A percentile compares a stretch with the other conserved stretches of the same genome.
Evolutionary conservation across 768 basidiomycete genomes (phyloP).

Genomic region (Phanerochaete carnosa): DNA sequence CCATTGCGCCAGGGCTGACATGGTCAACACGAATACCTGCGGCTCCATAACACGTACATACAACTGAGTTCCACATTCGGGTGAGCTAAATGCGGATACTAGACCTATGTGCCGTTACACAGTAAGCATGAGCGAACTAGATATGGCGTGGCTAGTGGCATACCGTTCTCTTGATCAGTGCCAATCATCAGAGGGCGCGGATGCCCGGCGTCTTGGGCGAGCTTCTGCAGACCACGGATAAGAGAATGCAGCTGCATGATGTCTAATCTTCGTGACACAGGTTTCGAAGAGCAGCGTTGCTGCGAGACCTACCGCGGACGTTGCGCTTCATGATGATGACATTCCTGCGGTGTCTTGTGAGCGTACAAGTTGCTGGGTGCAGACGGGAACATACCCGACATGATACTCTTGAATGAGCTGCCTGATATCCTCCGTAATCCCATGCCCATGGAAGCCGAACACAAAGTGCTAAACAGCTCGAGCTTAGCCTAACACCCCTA

Average conservation of each 20-base stretch:
- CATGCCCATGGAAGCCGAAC: slow-evolving; percentile 62
- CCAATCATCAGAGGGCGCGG: slow-evolving; percentile 57
- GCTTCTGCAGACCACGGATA: slow-evolving; percentile 45
- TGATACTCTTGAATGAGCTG: slow-evolving; percentile 59
- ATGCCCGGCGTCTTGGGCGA: slow-evolving; percentile 59
- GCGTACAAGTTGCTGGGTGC: background rate
- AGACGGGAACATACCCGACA: slow-evolving; percentile 41
- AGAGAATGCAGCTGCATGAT: slow-evolving; percentile 48
- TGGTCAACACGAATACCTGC: background rate
- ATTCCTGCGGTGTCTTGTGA: slow-evolving; percentile 29
- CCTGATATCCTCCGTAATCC: slow-evolving; percentile 47
- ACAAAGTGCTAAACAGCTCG: slow-evolving; percentile 55
- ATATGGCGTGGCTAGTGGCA: background rate
- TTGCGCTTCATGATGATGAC: slow-evolving; percentile 72
- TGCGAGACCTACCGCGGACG: slow-evolving; percentile 40
- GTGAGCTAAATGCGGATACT: slow-evolving; percentile 59
- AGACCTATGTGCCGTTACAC: slow-evolving; percentile 40
- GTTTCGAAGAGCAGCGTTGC: too few species aligned
- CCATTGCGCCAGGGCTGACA: slow-evolving; percentile 70
- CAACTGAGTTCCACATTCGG: slow-evolving; percentile 64
- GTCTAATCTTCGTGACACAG: slow-evolving; percentile 29
- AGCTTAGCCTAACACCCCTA: background rate
- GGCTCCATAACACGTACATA: slow-evolving; percentile 29
- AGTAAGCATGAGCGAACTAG: background rate
- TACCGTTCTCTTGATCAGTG: slow-evolving; percentile 77